Base-by-base conservation (phyloP, 2,329 filamentous ascomycete genomes). In the Aspergillus latus region DNA sequence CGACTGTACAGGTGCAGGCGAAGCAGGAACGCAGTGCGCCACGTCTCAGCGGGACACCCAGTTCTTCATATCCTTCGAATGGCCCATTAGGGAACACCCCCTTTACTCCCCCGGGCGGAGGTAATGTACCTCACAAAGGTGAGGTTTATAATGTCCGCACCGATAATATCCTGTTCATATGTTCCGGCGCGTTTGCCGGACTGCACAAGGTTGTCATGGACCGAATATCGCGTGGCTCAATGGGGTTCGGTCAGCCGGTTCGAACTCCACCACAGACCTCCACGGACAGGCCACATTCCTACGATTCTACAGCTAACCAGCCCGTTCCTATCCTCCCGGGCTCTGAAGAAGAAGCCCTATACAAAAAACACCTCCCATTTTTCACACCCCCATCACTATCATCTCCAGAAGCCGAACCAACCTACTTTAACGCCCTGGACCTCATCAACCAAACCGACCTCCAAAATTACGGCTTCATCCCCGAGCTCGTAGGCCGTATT, bases 111-210 rank as follows among this genome's bases (percentile, higher is more conserved):
- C 62, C 69, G 7, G 62, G 66, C 16, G 63, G 64, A 9, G 61
- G 68, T 15, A 70, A 65, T n/a, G 59, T 65, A 15, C 65, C 73
- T 3, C 68, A 72, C 48, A 87, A 84, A 69, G 79, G 79, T 16
- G 85, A 87, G 59, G 76, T 83, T 4, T 87, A 82, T 72, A 86
- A 90, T 54, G 87, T 97, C 56, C 89, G 94, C 66, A 99, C 94
- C 0, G 92, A 92, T 62, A 97, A 97, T 66, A 97, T 99, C 58
- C 83, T 99, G 29, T 99, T 99, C 75, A 92, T 99, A 42, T 96
- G 94, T 72, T 95, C 92, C 10, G 94, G 94, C 15, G 94, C 94
- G 15, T 99, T 99, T 70, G 89, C 95, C 36, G 93, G 92, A 2
- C 80, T 97, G 1, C 90, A 97, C 67, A 96, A 95, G 71, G 83